These are phyloP conservation scores for Phytophthora pluvialis DNA, from an alignment of 352 stramenopile species.

Conservation along the genomic window DNA sequence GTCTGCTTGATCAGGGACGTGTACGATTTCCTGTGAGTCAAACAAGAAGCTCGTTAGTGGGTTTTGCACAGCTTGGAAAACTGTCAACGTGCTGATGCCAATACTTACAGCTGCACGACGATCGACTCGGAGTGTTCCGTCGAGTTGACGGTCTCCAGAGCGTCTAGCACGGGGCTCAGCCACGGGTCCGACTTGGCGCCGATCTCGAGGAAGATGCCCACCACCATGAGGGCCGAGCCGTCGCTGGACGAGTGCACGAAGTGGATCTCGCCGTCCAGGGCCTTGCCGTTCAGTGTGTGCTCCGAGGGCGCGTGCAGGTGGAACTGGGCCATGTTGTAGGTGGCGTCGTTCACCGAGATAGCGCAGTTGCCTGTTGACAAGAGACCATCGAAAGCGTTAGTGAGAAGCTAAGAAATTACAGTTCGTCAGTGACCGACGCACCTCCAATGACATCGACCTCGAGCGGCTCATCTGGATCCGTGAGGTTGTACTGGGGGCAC, in stretches of 20 bases:
- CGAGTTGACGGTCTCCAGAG: conserved; percentile 40
- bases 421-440: conserved; percentile 2
- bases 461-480: conserved; percentile 34
- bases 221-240: conserved; percentile 44
- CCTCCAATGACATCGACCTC: conserved; percentile 35
- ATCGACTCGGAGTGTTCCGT: conserved; percentile 15
- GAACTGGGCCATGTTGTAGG: conserved; percentile 43
- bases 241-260: conserved; percentile 61
- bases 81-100: background rate
- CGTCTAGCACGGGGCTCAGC: conserved; percentile 41
- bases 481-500: conserved; percentile 42
- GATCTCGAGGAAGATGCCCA: conserved; percentile 43
- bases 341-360: conserved; percentile 3
- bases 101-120: conserved; percentile 40
- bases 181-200: conserved; percentile 30
- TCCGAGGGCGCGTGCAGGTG: conserved; percentile 65
- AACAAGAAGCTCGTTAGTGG: conserved; percentile 13
- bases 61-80: background rate
- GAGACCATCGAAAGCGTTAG: conserved; percentile 5
- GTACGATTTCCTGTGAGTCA: conserved; percentile 43
- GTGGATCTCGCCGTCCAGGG: conserved; percentile 60
- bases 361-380: conserved; percentile 25
- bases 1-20: conserved; percentile 24
- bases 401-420: background rate
- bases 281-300: conserved; percentile 59